These are phyloP conservation scores for Penicillium sp. DNA, from an alignment of 2,329 filamentous ascomycete species.

Conservation along the genomic window DNA sequence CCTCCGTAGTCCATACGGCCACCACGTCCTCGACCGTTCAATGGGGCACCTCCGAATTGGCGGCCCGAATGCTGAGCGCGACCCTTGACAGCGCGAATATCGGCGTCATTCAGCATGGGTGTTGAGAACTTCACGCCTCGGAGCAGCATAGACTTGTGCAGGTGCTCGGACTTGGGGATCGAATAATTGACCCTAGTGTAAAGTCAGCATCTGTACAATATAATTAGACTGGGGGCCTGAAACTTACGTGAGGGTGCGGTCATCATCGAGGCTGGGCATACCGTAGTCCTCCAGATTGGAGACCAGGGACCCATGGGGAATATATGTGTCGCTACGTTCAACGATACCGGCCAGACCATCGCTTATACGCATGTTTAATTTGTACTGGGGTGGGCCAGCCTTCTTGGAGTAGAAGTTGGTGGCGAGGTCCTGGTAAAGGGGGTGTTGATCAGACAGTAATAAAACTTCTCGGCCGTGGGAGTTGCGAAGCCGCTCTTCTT, in stretches of 20 bases:
- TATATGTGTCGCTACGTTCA: conserved; percentile 77
- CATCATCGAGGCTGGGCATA: conserved; percentile 77
- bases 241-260: conserved; percentile 78
- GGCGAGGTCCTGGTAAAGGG: conserved; percentile 81
- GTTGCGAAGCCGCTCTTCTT: conserved; percentile 77
- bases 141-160: conserved; percentile 92
- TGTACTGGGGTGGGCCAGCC: conserved; percentile 64
- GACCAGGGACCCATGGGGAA: conserved; percentile 77
- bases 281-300: conserved; percentile 72
- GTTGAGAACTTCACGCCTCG: conserved; percentile 74
- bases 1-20: conserved; percentile 57
- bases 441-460: conserved; percentile 78
- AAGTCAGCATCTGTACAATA: conserved; percentile 23
- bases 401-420: conserved; percentile 91
- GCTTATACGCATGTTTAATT: conserved; percentile 71
- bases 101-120: conserved; percentile 70
- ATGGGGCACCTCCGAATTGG: conserved; percentile 66
- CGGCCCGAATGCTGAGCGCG: conserved; percentile 67
- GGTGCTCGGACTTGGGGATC: conserved; percentile 68
- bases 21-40: conserved; percentile 50
- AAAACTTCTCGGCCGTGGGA: conserved; percentile 76
- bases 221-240: not conserved
- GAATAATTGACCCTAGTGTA: conserved; percentile 74
- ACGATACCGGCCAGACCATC: conserved; percentile 78
- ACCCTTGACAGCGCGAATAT: conserved; percentile 70